Conservation (phyloP, 345 rosid species). For the Camelina sativa region DNA sequence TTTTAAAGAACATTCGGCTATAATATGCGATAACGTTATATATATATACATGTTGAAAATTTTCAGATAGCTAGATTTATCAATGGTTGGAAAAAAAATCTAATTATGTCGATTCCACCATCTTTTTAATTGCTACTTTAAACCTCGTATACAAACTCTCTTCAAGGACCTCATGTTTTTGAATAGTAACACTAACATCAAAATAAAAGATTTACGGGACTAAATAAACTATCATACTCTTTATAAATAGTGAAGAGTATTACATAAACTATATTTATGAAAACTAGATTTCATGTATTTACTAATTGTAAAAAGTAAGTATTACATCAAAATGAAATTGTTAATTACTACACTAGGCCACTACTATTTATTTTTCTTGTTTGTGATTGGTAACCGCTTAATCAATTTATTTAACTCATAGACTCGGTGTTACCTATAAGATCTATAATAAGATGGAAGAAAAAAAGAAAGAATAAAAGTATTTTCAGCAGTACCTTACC, state of each 20-base stretch:
- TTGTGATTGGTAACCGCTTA: not conserved
- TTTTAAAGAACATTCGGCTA: not conserved
- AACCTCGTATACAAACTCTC: no score
- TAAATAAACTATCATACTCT: not conserved
- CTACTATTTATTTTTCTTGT: not conserved
- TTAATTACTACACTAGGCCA: no score
- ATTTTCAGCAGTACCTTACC: conserved; percentile 14
- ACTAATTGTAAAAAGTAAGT: not conserved
- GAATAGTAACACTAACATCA: no score
- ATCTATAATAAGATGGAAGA: not conserved
- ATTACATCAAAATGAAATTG: no score
- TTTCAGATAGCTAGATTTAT: no score
- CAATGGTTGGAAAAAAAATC: no score
- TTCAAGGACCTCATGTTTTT: no score
- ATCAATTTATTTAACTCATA: not conserved
- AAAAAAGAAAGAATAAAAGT: not conserved
- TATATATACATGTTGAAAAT: not conserved
- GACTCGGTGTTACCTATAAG: not conserved
- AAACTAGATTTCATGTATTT: not conserved
- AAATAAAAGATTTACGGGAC: not conserved
- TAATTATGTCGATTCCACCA: no score
- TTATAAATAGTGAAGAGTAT: not conserved
- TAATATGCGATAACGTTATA: not conserved
- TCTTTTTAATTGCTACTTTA: no score
- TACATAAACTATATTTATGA: not conserved